Conservation (phyloP, 169 alveolate genomes). For the Theileria equi region DNA sequence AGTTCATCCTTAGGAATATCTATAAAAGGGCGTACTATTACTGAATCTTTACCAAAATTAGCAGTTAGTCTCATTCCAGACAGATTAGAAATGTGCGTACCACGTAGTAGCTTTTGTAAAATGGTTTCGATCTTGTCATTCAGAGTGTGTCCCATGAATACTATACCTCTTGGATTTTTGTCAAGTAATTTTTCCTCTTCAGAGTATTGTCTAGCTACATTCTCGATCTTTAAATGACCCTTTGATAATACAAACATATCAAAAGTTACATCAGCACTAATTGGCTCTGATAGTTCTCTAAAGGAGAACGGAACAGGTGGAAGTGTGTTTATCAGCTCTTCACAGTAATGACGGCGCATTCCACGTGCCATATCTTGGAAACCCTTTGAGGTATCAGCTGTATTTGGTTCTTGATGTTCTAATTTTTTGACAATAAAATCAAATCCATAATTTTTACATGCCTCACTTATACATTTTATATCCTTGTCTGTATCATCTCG, state of each 20-base stretch:
- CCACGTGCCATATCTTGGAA: constrained; percentile 6
- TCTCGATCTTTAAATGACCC: too few species aligned
- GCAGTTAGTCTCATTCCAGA: constrained; percentile 33
- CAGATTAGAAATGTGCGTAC: constrained; percentile 38
- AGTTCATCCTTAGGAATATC: constrained; percentile 9
- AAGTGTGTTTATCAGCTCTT: too few species aligned
- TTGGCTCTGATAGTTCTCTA: background rate
- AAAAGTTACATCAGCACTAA: too few species aligned
- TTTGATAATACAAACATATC: too few species aligned
- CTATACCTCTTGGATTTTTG: constrained; percentile 12
- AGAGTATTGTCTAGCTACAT: background rate
- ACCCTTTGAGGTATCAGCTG: too few species aligned
- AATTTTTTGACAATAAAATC: constrained; percentile 16
- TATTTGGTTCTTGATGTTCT: background rate
- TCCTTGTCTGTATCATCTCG: constrained; percentile 46
- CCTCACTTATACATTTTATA: constrained; percentile 20
- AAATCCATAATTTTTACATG: constrained; percentile 39
- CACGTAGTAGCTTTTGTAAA: constrained; percentile 46
- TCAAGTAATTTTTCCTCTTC: too few species aligned
- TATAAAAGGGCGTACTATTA: constrained; percentile 46
- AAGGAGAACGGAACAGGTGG: too few species aligned
- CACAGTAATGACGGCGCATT: constrained; percentile 11
- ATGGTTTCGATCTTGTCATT: constrained; percentile 56
- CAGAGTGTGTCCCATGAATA: constrained; percentile 43
- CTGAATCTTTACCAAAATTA: constrained; percentile 37